phyloP scores from a whole-genome alignment of 2,329 filamentous ascomycete genomes.

The Claviceps arundinis region DNA sequence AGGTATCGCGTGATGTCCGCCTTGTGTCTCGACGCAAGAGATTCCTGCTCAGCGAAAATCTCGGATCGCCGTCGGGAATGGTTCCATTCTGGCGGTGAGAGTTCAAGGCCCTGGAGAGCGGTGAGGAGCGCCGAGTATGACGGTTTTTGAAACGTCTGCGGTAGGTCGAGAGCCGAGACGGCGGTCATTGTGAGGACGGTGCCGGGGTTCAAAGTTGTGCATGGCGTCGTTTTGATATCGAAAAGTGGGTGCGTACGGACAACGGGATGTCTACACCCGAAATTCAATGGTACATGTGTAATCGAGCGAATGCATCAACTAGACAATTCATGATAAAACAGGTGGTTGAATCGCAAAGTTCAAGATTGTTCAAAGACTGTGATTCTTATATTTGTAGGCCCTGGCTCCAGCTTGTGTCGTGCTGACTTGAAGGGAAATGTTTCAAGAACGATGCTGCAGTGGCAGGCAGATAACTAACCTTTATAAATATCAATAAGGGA shows the following conservation, averaged over 20 bases:
- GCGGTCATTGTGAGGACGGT: not conserved
- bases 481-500: accelerated
- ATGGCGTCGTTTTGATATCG: not conserved
- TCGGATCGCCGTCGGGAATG: conserved; percentile 27
- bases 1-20: conserved; percentile 51
- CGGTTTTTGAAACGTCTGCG: conserved; percentile 71
- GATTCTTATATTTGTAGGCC: not conserved
- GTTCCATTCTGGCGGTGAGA: conserved; percentile 58
- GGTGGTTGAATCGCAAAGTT: not conserved
- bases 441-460: not conserved
- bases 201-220: not conserved
- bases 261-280: not conserved
- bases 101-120: conserved; percentile 51
- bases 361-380: not conserved
- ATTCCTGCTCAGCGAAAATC: conserved; percentile 28
- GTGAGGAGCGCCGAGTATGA: conserved; percentile 48
- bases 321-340: not conserved
- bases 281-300: not conserved
- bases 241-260: not conserved
- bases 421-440: too few relatives aligned
- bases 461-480: accelerated
- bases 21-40: conserved; percentile 26
- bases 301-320: not conserved
- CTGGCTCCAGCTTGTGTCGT: not conserved
- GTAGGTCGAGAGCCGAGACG: conserved; percentile 44